A percentile compares a stretch with the other conserved stretches of the same genome.
These are phyloP conservation scores for Macadamia integrifolia DNA, from an alignment of 164 flowering plant genomes.

Conservation along the genomic window DNA sequence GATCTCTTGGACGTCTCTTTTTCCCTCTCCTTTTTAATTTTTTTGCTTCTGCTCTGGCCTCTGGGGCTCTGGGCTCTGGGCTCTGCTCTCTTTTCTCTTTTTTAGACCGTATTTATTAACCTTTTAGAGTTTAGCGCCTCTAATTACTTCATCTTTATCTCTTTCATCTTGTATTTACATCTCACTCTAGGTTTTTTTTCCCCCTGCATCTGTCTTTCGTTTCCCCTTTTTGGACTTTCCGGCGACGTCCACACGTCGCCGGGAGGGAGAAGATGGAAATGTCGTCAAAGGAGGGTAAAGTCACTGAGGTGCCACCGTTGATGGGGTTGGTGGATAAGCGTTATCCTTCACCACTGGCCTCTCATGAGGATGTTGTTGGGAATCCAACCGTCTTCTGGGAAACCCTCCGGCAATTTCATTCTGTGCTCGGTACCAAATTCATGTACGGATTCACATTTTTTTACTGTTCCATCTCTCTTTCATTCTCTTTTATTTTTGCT, in stretches of 20 bases:
- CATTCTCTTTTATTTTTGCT: not conserved
- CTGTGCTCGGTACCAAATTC: constrained; percentile 40
- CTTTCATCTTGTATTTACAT: too few relatives aligned
- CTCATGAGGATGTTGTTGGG: constrained; percentile 43
- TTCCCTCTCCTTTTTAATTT: too few relatives aligned
- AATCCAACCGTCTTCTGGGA: constrained; percentile 42
- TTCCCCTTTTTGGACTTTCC: not conserved
- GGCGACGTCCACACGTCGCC: constrained; percentile 3
- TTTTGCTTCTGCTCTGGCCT: too few relatives aligned
- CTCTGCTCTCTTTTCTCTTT: too few relatives aligned
- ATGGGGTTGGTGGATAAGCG: constrained; percentile 16
- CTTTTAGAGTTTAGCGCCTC: too few relatives aligned
- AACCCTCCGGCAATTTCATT: constrained; percentile 48
- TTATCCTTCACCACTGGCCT: constrained; percentile 40
- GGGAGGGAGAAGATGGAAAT: not conserved
- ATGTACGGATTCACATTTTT: constrained; percentile 20
- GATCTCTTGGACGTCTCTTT: too few relatives aligned
- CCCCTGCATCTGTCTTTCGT: not conserved
- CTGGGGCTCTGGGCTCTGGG: too few relatives aligned
- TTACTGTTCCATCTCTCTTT: not conserved
- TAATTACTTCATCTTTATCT: not conserved
- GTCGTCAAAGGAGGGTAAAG: not conserved
- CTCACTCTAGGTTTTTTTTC: not conserved
- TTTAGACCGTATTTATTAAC: too few relatives aligned
- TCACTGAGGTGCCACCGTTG: constrained; percentile 5